Evolutionary conservation across 75 land plant genomes (phyloP), one percentile per base, ranked within the genome.

Genomic region (Chamaecyparis obtusa): DNA sequence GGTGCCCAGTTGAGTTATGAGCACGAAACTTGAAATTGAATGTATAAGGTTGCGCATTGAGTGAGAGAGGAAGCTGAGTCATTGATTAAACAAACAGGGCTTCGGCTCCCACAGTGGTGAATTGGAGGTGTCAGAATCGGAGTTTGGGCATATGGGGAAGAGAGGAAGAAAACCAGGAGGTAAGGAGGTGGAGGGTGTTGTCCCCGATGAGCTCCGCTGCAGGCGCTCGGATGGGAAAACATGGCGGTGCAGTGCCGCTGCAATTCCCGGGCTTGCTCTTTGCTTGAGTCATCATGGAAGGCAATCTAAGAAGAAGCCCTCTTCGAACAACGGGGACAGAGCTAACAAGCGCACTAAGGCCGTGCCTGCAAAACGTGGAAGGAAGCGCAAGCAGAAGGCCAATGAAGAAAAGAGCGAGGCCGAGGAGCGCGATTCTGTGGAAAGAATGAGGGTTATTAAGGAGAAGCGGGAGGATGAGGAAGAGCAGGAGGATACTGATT

Each of bases 201-300:
- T 95, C 51, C 94, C 95, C 1, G 96, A 95, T 39, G 86, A 93
- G 83, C 85, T 92, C 36, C 94, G 95, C n/a, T 94, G 95, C 88
- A 88, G 87, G 49, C 74, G 95, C 8, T 89, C 85, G 6, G 95
- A 94, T 80, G 78, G 83, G 54, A 78, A 74, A 48, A 1, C 71
- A 16, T 85, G 86, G 88, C 57, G 86, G 17, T 88, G 88, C 27
- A 49, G 35, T 13, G 86, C n/a, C 16, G 43, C 43, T 56, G 88
- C 88, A 2, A 19, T 88, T 44, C 46, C 33, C 0, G 86, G 55
- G 13, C 84, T 30, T 41, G 1, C 43, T 15, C 41, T 44, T 2
- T 85, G 89, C 55, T 2, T 3, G 17, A 48, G 48, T 3, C 85
- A 84, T 41, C 67, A 84, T 33, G 3, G 8, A 1, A 64, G 69